phyloP scores from a whole-genome alignment of 192 early-diverging fungal species.

The Backusella sp. region DNA sequence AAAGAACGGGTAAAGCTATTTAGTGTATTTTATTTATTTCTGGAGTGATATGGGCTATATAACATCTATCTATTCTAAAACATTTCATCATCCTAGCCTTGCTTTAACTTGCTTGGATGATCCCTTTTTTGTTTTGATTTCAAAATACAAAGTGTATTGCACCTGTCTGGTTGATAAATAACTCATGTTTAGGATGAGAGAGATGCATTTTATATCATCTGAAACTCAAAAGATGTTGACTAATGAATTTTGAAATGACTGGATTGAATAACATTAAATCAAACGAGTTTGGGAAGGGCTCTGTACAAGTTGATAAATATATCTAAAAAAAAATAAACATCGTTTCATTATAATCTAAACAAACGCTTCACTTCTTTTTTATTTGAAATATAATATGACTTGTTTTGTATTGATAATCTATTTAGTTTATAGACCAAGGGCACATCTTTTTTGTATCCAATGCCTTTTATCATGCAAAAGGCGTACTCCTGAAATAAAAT shows the following conservation, averaged over 20 bases:
- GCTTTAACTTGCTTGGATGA: not conserved
- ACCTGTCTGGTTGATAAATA: not conserved
- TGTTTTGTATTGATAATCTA: not conserved
- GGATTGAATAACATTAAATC: not conserved
- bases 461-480: not conserved
- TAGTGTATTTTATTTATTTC: not conserved
- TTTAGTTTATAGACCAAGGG: no score
- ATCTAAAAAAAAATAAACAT: not conserved
- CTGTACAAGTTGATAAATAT: not conserved
- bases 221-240: not conserved
- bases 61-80: not conserved
- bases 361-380: not conserved
- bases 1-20: no score
- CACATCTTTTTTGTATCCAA: no score
- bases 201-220: not conserved
- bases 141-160: not conserved
- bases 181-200: not conserved
- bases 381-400: not conserved
- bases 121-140: not conserved
- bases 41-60: not conserved
- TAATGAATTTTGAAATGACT: not conserved
- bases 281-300: not conserved
- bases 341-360: not conserved
- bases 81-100: not conserved
- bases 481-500: not conserved